These are phyloP conservation scores for Coniochaeta hoffmannii DNA, from an alignment of 2,329 filamentous ascomycete genomes.

Conservation along the genomic window DNA sequence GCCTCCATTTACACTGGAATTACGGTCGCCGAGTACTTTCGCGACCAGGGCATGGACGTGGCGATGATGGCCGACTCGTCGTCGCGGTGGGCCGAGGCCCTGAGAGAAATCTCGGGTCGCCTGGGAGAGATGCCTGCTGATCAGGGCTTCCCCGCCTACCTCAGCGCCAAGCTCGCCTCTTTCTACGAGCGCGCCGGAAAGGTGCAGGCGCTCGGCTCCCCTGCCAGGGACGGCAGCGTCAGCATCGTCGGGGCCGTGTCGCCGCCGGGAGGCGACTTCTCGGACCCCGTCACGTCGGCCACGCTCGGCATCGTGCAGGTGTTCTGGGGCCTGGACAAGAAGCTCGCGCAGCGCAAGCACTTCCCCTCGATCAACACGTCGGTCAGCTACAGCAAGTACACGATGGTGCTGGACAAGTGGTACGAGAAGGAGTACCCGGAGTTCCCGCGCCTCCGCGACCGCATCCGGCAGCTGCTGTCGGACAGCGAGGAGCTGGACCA, in stretches of 20 bases:
- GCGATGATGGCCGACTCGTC: slow-evolving; percentile 99
- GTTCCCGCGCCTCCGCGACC: slow-evolving; percentile 86
- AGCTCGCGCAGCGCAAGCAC: slow-evolving; percentile 96
- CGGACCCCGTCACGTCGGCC: slow-evolving; percentile 88
- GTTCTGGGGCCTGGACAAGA: slow-evolving; percentile 99
- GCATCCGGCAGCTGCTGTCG: slow-evolving; percentile 86
- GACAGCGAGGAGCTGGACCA: slow-evolving; percentile 97
- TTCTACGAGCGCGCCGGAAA: slow-evolving; percentile 99
- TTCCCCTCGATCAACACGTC: slow-evolving; percentile 98
- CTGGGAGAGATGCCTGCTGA: slow-evolving; percentile 99
- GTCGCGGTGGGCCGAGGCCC: slow-evolving; percentile 95
- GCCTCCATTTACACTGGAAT: slow-evolving; percentile 98
- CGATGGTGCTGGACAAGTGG: slow-evolving; percentile 76
- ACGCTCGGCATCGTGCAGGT: slow-evolving; percentile 98
- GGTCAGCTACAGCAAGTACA: slow-evolving; percentile 96
- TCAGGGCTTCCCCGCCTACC: slow-evolving; percentile 97
- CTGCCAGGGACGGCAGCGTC: slow-evolving; percentile 83
- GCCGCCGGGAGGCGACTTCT: slow-evolving; percentile 97
- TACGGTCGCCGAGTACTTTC: slow-evolving; percentile 92
- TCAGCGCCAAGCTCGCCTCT: slow-evolving; percentile 92
- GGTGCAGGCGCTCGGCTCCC: slow-evolving; percentile 77
- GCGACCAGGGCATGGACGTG: slow-evolving; percentile 93
- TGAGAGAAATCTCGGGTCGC: slow-evolving; percentile 97
- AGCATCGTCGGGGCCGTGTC: slow-evolving; percentile 97
- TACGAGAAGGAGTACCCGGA: slow-evolving; percentile 93